Percentiles rank a stretch among this genome's conserved stretches.
Conservation (phyloP, 164 flowering plant genomes). For the Piper longum region DNA sequence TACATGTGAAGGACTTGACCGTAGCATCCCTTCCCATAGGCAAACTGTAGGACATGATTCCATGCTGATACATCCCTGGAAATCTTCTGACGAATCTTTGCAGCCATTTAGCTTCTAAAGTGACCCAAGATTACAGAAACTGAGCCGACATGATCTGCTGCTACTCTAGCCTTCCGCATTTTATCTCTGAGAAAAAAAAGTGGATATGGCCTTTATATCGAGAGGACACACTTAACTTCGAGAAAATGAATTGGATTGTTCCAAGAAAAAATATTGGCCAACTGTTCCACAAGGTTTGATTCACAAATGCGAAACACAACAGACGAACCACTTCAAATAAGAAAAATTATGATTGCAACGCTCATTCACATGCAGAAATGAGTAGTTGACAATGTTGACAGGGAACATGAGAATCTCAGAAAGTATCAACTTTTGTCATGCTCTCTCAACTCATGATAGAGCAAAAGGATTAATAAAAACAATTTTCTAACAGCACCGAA, state of each 20-base stretch:
- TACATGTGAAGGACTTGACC: slow-evolving; percentile 6
- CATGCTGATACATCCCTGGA: slow-evolving; percentile 1
- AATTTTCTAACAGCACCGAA: too few species aligned
- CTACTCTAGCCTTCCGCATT: background rate
- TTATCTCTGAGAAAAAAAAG: background rate
- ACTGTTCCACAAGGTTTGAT: background rate
- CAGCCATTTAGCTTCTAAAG: background rate
- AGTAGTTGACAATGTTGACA: too few species aligned
- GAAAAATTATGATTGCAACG: too few species aligned
- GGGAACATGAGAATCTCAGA: too few species aligned
- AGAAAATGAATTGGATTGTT: background rate
- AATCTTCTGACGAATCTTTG: background rate
- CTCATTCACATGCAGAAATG: too few species aligned
- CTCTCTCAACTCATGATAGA: too few species aligned
- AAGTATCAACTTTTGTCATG: background rate
- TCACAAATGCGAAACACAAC: too few species aligned
- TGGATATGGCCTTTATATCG: background rate
- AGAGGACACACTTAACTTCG: background rate
- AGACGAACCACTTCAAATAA: too few species aligned
- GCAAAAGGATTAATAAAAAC: too few species aligned
- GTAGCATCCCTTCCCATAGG: background rate
- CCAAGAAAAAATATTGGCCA: too few species aligned
- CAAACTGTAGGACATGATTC: slow-evolving; percentile 3
- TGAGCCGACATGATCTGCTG: background rate
- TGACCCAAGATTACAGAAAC: background rate